phyloP scores from a whole-genome alignment of 352 stramenopile species.

The Globisporangium viniferum region DNA sequence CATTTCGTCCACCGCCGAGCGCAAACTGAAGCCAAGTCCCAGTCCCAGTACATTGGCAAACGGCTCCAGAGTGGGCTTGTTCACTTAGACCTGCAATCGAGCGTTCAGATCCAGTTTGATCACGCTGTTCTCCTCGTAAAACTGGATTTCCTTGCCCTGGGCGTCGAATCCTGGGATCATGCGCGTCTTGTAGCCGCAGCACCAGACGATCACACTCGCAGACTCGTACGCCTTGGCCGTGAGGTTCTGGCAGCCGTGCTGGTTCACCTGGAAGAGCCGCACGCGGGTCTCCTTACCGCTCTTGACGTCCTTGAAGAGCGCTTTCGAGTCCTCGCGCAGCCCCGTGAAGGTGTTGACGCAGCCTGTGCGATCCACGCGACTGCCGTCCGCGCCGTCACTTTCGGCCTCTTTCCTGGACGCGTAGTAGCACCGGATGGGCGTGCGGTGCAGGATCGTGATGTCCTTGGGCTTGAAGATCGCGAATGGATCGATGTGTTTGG shows the following conservation, averaged over 20 bases:
- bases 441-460: constrained; percentile 81
- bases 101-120: constrained; percentile 65
- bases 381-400: constrained; percentile 54
- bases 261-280: constrained; percentile 72
- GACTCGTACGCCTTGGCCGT: constrained; percentile 63
- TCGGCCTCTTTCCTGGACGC: constrained; percentile 74
- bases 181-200: constrained; percentile 73
- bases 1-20: constrained; percentile 78
- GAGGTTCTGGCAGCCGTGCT: constrained; percentile 48
- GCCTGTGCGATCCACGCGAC: constrained; percentile 52
- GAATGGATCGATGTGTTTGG: constrained; percentile 12
- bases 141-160: constrained; percentile 36
- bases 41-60: constrained; percentile 52
- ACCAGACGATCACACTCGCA: constrained; percentile 77
- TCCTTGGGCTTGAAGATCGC: constrained; percentile 56
- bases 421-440: constrained; percentile 79
- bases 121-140: constrained; percentile 56
- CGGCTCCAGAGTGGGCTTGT: constrained; percentile 1
- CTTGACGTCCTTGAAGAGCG: constrained; percentile 64
- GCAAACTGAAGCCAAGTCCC: constrained; percentile 78
- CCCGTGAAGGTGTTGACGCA: constrained; percentile 87
- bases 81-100: constrained; percentile 13
- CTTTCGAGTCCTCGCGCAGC: constrained; percentile 79
- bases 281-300: constrained; percentile 56
- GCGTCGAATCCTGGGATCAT: constrained; percentile 51